Conservation (phyloP, 164 flowering plant genomes). For the grape (Vitis vinifera) region DNA sequence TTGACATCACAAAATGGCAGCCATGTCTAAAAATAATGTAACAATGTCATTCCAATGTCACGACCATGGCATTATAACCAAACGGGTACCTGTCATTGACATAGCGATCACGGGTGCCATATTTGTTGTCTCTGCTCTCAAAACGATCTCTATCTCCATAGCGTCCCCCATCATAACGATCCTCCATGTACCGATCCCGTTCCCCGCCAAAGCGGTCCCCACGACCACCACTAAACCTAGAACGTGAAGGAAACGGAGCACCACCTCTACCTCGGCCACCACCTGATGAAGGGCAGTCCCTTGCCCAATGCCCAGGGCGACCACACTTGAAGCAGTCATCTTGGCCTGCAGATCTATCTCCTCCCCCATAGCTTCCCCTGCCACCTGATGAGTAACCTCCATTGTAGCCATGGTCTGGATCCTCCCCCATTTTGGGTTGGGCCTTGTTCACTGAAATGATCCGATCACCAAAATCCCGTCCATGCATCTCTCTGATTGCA, state of each 20-base stretch:
- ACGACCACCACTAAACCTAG: constrained; percentile 58
- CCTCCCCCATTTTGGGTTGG: constrained; percentile 74
- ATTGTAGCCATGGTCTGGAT: constrained; percentile 60
- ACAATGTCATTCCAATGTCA: no score
- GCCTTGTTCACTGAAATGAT: constrained; percentile 90
- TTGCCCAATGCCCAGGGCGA: constrained; percentile 94
- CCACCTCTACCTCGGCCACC: constrained; percentile 58
- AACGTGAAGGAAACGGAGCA: constrained; percentile 40
- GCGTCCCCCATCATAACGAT: constrained; percentile 75
- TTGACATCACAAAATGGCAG: no score
- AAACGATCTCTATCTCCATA: constrained; percentile 71
- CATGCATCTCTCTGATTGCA: constrained; percentile 94
- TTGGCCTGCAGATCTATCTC: constrained; percentile 60
- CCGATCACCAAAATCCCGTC: constrained; percentile 77
- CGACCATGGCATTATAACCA: no score
- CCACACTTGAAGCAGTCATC: constrained; percentile 98
- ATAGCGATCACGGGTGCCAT: constrained; percentile 65
- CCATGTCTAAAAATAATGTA: no score
- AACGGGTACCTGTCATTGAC: constrained; percentile 48
- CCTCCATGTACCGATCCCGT: constrained; percentile 52
- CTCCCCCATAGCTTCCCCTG: constrained; percentile 64
- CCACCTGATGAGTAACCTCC: constrained; percentile 70
- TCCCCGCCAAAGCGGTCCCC: constrained; percentile 82
- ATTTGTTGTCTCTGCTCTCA: constrained; percentile 61
- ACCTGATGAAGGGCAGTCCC: constrained; percentile 85